A percentile compares a stretch with the other conserved stretches of the same genome.
These are phyloP conservation scores for Solanum sejunctum DNA, from an alignment of 257 asterid genomes.

Conservation along the genomic window DNA sequence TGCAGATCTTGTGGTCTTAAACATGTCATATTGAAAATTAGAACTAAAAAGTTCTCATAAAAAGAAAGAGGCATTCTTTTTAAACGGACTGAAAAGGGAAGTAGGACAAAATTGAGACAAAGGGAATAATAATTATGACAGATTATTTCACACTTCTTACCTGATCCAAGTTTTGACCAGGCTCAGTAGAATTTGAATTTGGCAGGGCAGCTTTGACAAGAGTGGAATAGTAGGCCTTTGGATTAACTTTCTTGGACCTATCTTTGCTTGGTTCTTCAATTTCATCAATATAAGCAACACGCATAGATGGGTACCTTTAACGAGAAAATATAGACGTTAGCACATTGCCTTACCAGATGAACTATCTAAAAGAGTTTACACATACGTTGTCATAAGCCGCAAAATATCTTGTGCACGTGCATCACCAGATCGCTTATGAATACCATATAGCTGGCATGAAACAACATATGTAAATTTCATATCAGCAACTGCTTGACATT, in stretches of 20 bases:
- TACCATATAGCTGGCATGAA: slow-evolving; percentile 88
- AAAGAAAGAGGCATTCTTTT: neutral
- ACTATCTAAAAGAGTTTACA: slow-evolving; percentile 6
- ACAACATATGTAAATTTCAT: slow-evolving; percentile 97
- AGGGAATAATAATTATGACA: neutral
- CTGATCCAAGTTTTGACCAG: slow-evolving; percentile 95
- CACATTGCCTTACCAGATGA: neutral
- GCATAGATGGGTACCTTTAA: slow-evolving; percentile 86
- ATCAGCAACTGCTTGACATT: slow-evolving; percentile 97
- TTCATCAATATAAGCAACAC: slow-evolving; percentile 97
- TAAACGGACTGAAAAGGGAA: neutral
- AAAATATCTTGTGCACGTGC: slow-evolving; percentile 84
- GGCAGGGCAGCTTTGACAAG: slow-evolving; percentile 95
- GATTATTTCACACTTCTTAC: slow-evolving; percentile 16
- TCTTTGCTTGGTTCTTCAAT: slow-evolving; percentile 93
- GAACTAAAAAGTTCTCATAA: neutral
- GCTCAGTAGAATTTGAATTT: slow-evolving; percentile 69
- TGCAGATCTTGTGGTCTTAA: neutral
- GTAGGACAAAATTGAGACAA: neutral
- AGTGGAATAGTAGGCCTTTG: slow-evolving; percentile 84
- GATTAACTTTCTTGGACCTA: slow-evolving; percentile 60
- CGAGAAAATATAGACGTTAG: slow-evolving; percentile 1
- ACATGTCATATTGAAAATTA: neutral
- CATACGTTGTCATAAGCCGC: slow-evolving; percentile 84
- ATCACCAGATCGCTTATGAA: slow-evolving; percentile 92